A percentile compares a stretch with the other conserved stretches of the same genome.
These are phyloP conservation scores for Gossypioides kirkii DNA, from an alignment of 345 rosid genomes.

Conservation along the genomic window DNA sequence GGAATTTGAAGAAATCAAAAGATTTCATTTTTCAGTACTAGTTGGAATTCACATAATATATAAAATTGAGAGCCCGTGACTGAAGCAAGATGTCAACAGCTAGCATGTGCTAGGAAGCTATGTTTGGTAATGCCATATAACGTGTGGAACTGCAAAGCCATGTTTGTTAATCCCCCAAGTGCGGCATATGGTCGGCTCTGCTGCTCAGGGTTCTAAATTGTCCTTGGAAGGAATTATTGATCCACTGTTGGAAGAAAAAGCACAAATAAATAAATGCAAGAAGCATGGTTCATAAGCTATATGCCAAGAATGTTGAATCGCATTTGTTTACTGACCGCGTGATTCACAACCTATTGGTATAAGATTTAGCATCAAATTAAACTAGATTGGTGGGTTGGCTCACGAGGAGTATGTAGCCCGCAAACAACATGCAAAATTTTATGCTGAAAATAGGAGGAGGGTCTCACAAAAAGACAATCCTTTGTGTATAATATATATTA, in stretches of 20 bases:
- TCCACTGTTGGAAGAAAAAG: not conserved
- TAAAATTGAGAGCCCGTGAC: conserved; percentile 3
- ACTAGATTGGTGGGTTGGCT: not conserved
- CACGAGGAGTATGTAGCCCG: conserved; percentile 3
- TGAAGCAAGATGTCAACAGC: conserved; percentile 1
- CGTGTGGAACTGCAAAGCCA: conserved; percentile 3
- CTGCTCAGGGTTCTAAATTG: not conserved
- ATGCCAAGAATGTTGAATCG: not conserved
- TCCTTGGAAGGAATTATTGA: not conserved
- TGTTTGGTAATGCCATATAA: not conserved
- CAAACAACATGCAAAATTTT: not conserved
- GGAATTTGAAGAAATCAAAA: not conserved
- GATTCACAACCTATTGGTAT: not conserved
- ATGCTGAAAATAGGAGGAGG: not conserved
- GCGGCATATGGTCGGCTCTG: conserved; percentile 12
- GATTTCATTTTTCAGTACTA: not conserved
- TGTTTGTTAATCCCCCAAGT: conserved; percentile 5
- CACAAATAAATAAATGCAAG: not conserved
- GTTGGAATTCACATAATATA: not conserved
- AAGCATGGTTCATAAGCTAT: not conserved
- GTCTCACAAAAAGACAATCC: not conserved
- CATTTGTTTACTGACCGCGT: not conserved
- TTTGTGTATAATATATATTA: not conserved
- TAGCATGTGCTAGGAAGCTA: conserved; percentile 2
- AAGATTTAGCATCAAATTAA: conserved; percentile 5